Evolutionary conservation across 441 rosid genomes (phyloP), one percentile per base, ranked within the genome.

Genomic region (Corymbia calophylla): DNA sequence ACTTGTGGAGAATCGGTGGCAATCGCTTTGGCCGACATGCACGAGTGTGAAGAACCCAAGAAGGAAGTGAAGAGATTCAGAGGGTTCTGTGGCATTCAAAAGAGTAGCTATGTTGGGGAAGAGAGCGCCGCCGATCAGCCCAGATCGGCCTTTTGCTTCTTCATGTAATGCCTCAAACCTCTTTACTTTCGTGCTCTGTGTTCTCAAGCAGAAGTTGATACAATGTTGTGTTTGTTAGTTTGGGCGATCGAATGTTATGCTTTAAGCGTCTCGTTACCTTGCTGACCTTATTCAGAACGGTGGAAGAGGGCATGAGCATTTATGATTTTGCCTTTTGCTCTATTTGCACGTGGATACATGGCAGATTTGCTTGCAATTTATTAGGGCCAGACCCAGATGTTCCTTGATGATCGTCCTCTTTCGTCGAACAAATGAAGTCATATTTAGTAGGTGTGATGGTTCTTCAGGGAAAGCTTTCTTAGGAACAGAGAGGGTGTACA

Each of bases 121-220:
- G 88, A 89, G 64, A 53, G 89, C 27, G 77, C 90, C 49, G 32
- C 56, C 86, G 95, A 94, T 91, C 94, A 94, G 90, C 96, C 95
- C 56, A 93, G 99, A 95, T 97, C 99, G 44, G 93, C 97, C n/a
- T 96, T 97, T 82, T 86, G 92, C n/a, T 87, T 94, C 92, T 96
- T 95, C 93, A 92, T 95, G 99, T 97, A 95, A 89, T 14, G 88
- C 93, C 88, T 91, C 86, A 23, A 31, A n/a, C 49, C 70, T 87
- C 85, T 51, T 47, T 47, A 12, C 32, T 64, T 88, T 17, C n/a
- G 64, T 73, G 49, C 44, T 89, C 32, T 58, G 87, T 47, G 66
- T 18, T 13, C 66, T 88, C 9, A 27, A 85, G 5, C 58, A 39
- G 44, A 39, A 39, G 44, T 39, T 39, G 44, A 39, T 39, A 39